Evolutionary conservation across 2,329 filamentous ascomycete species (phyloP), one percentile per base, ranked within the genome.

Genomic region (Sporothrix phasma): DNA sequence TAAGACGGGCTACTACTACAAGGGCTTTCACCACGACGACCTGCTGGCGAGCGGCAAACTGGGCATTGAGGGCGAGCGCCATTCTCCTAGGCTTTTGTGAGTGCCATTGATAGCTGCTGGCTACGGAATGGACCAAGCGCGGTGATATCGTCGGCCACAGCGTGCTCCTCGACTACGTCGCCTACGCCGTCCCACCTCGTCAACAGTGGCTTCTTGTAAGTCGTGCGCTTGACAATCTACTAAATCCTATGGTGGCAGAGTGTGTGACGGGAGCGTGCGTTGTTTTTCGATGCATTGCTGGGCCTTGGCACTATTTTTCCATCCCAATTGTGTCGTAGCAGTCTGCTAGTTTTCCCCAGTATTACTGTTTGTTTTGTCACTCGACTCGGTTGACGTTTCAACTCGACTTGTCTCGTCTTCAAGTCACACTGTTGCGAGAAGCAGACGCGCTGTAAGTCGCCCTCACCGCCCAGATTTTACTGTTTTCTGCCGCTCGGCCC

Each of bases 91-190:
- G 10, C 13, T 5, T 39, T 6, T 39, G 5, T 39, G 37, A 8
- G 37, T 8, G 37, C 7, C 13, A 22, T 24, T 24, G 3, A 15
- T 49, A 26, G 26, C 15, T 5, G 29, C 46, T 15, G 13, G 26
- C 22, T 24, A 37, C 45, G 61, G 65, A 61, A 7, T 68, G 67
- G 67, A 61, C 66, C 19, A 26, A 67, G 19, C 58, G 74, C 1
- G 82, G 82, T 31, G 81, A 81, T 2, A 69, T 85, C 10, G 81
- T 81, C 3, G 81, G 77, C 0, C 76, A 84, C 2, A 84, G 81
- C 5, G 79, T 86, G 0, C 73, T 87, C 22, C 75, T 86, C 60
- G 83, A 86, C 71, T 85, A 72, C 63, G 72, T 71, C 11, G 68
- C 74, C 10, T 84, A 80, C 62, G 77, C 81, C 10, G 76, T n/a